Evolutionary conservation across 1,139 yeast species (phyloP).

Genomic region (Saccharomyces hybrid): DNA sequence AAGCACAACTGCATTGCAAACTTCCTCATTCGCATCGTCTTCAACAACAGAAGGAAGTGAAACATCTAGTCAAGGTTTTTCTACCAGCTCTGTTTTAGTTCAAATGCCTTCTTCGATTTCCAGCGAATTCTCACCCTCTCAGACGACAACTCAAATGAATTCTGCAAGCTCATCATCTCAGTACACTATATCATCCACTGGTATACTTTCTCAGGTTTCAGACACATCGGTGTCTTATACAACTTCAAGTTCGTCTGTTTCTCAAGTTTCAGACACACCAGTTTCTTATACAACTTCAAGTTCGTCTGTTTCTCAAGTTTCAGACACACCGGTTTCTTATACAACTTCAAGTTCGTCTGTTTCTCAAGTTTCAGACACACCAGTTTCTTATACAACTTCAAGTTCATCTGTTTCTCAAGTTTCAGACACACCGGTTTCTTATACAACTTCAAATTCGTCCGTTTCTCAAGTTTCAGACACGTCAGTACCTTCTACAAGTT

Average conservation of each 20-base stretch:
- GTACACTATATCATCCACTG: not conserved
- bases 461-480: not conserved
- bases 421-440: not conserved
- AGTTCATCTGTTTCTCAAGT: too few relatives aligned
- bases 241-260: too few relatives aligned
- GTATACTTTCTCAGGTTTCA: not conserved
- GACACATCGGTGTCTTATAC: too few relatives aligned
- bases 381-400: too few relatives aligned
- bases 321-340: too few relatives aligned
- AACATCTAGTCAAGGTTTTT: not conserved
- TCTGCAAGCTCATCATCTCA: not conserved
- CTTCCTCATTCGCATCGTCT: constrained; percentile 11
- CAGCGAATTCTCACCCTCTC: not conserved
- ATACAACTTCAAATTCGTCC: too few relatives aligned
- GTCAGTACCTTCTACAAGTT: not conserved
- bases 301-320: too few relatives aligned
- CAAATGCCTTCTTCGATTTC: not conserved
- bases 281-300: too few relatives aligned
- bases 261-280: too few relatives aligned
- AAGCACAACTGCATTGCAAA: not conserved
- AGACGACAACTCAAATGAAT: not conserved
- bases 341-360: too few relatives aligned
- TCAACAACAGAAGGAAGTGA: constrained; percentile 2
- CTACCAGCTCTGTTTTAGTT: not conserved
- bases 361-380: too few relatives aligned